Percentiles rank a stretch among this genome's conserved stretches.
Evolutionary conservation across 1,284 basidiomycete genomes (phyloP).

Genomic region (Xerocomus alliaceus): DNA sequence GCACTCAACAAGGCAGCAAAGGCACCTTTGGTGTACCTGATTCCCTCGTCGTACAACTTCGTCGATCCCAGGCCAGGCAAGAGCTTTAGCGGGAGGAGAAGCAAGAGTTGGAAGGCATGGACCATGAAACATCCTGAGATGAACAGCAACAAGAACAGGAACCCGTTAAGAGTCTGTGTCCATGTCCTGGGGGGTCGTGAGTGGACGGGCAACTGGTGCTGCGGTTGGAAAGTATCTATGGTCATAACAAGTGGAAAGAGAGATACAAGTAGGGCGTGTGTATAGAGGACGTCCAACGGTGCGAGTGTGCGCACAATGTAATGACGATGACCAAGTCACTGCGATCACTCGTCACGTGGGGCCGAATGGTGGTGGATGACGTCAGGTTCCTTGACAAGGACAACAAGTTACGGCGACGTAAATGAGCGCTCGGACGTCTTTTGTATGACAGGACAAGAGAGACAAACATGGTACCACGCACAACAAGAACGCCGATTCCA

Average conservation of each 20-base stretch:
- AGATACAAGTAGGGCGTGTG: constrained; percentile 2
- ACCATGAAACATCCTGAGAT: constrained; percentile 71
- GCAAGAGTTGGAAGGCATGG: constrained; percentile 71
- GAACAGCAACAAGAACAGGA: constrained; percentile 69
- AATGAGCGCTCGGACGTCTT: constrained; percentile 48
- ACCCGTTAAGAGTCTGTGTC: constrained; percentile 56
- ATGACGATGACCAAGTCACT: constrained; percentile 24
- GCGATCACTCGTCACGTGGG: constrained; percentile 29
- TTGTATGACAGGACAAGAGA: not conserved
- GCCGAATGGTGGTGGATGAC: not conserved
- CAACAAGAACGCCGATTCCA: constrained; percentile 61
- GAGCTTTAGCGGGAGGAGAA: constrained; percentile 69
- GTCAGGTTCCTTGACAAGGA: not conserved
- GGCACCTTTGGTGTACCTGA: constrained; percentile 82
- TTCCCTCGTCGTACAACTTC: constrained; percentile 67
- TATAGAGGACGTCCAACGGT: not conserved
- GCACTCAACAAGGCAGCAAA: constrained; percentile 78
- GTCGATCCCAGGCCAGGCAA: constrained; percentile 54
- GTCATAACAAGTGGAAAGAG: constrained; percentile 29
- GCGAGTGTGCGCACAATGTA: constrained; percentile 21
- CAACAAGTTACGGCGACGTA: constrained; percentile 53
- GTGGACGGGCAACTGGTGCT: constrained; percentile 64
- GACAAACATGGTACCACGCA: constrained; percentile 31
- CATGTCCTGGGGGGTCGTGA: constrained; percentile 64
- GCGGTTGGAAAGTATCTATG: constrained; percentile 11